Evolutionary conservation across 1,139 yeast genomes (phyloP), one percentile per base, ranked within the genome.

Genomic region (Taphrina pruni): DNA sequence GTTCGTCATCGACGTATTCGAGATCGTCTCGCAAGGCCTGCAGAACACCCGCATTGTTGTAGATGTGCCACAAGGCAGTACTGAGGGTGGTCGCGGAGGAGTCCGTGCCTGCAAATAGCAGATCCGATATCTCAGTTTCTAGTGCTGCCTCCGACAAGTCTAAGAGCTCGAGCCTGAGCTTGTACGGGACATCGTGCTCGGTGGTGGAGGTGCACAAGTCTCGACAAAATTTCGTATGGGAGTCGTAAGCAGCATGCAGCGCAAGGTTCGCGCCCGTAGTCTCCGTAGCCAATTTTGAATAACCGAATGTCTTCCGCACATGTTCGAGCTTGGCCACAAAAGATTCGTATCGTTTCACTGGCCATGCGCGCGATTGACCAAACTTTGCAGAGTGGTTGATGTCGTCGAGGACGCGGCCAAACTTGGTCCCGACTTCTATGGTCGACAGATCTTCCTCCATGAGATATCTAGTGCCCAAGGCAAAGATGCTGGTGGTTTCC

Each of bases 21-120:
- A 55, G 35, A 35, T 64, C 67, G n/a, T 54, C 55, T n/a, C 45
- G 52, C 8, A 64, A 48, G 9, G 26, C 46, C 46, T 45, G 32
- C 11, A 64, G 61, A 36, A 64, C 55, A 14, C 17, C 12, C 21
- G 41, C 5, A 20, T 48, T n/a, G 32, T n/a, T 38, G 48, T 64
- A 64, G 46, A 64, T 45, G 48, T 54, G 38, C 55, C 60, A 57
- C n/a, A 64, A 20, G 21, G 55, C 61, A 9, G 60, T 46, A n/a
- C 56, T 55, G 20, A 64, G 46, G 36, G 67, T 64, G 21, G 58
- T 54, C 9, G 67, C 60, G 9, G 67, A 39, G 8, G 67, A 64
- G 21, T 64, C 67, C 12, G 67, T 64, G 21, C 67, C 67, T 39
- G 67, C 67, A 39, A 64, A 64, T 12, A 64, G 39, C 21, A 64